These are phyloP conservation scores for Alternaria postmessia DNA, from an alignment of 2,329 filamentous ascomycete genomes.

Conservation along the genomic window DNA sequence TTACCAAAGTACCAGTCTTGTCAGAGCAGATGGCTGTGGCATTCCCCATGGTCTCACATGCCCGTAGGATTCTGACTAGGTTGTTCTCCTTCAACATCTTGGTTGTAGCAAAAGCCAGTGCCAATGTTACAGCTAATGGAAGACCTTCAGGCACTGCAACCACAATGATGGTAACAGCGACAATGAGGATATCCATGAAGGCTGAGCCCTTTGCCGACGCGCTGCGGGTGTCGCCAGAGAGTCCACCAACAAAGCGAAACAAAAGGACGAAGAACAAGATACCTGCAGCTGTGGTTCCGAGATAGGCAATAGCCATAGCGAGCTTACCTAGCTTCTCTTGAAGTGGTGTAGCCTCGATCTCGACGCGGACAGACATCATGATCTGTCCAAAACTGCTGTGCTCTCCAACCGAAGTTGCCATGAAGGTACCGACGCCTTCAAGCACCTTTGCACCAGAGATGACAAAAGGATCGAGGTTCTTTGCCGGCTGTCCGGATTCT, in stretches of 20 bases:
- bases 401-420: constrained; percentile 64
- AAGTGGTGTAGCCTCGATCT: constrained; percentile 62
- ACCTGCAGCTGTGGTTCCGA: constrained; percentile 54
- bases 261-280: constrained; percentile 52
- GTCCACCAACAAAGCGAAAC: constrained; percentile 48
- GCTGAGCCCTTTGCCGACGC: constrained; percentile 43
- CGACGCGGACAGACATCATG: constrained; percentile 64
- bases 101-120: constrained; percentile 48
- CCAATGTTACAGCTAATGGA: constrained; percentile 46
- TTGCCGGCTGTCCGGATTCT: constrained; percentile 57
- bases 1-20: constrained; percentile 45
- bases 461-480: constrained; percentile 70
- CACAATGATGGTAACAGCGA: constrained; percentile 54
- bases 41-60: constrained; percentile 50
- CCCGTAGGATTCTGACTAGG: constrained; percentile 42
- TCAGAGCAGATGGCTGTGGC: constrained; percentile 49
- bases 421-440: constrained; percentile 60
- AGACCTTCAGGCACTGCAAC: constrained; percentile 54
- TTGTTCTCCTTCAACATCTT: constrained; percentile 49
- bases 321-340: constrained; percentile 63
- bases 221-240: constrained; percentile 37
- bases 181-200: constrained; percentile 54
- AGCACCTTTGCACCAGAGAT: constrained; percentile 66
- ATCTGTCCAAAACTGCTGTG: constrained; percentile 65
- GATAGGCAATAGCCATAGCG: constrained; percentile 61